Evolutionary conservation across 345 rosid species (phyloP).

Genomic region (Xanthoceras sorbifolium): DNA sequence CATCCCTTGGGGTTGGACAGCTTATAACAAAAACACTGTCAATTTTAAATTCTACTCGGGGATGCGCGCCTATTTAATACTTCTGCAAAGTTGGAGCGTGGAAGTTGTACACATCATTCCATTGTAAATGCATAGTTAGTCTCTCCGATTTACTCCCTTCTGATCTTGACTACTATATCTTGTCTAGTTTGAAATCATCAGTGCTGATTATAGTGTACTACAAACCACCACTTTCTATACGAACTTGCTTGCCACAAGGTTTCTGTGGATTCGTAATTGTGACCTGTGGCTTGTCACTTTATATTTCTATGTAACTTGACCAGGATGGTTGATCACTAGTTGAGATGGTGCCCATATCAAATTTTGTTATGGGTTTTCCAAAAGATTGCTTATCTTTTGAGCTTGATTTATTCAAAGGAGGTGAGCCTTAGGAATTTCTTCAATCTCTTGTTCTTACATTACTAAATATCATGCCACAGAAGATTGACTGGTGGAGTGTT

Average conservation of each 20-base stretch:
- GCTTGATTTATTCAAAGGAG: neutral
- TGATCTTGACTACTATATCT: neutral
- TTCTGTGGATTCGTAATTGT: neutral
- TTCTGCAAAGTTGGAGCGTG: neutral
- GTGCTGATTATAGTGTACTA: too few relatives aligned
- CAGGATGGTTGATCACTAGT: neutral
- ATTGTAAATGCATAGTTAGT: too few relatives aligned
- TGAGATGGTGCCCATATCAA: neutral
- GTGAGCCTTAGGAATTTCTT: neutral
- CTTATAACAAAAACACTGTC: neutral
- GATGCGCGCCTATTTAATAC: neutral
- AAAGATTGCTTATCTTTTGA: neutral
- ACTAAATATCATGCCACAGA: too few relatives aligned
- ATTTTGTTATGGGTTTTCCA: neutral
- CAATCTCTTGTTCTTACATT: neutral
- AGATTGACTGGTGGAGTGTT: neutral
- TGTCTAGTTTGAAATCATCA: too few relatives aligned
- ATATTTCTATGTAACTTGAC: neutral
- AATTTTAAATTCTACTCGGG: neutral
- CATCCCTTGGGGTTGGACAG: neutral
- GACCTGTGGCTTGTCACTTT: neutral
- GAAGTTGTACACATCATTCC: neutral
- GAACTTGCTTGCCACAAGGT: neutral
- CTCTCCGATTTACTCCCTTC: too few relatives aligned
- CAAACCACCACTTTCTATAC: neutral